Evolutionary conservation across 495 filamentous ascomycete genomes (phyloP).

Genomic region (Eremomyces bilateralis): DNA sequence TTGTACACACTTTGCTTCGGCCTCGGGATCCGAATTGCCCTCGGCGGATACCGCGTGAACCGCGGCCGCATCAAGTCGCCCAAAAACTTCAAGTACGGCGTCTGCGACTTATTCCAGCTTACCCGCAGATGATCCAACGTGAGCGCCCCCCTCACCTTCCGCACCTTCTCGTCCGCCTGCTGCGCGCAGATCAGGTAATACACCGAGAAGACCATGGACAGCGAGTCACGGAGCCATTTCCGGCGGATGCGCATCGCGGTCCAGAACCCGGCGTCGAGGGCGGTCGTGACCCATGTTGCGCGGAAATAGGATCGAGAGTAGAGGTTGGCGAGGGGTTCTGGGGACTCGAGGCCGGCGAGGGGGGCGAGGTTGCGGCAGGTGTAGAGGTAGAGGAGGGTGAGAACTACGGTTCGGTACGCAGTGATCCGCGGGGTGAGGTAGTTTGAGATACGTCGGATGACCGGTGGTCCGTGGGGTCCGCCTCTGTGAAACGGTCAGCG

Average conservation of each 20-base stretch:
- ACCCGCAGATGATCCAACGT: conserved; percentile 83
- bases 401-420: conserved; percentile 69
- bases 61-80: conserved; percentile 53
- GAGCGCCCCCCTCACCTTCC: conserved; percentile 63
- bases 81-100: conserved; percentile 55
- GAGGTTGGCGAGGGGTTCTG: conserved; percentile 83
- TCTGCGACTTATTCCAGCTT: conserved; percentile 85
- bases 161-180: conserved; percentile 86
- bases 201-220: conserved; percentile 56
- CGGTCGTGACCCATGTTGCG: conserved; percentile 92
- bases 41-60: conserved; percentile 53
- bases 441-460: conserved; percentile 48
- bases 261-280: conserved; percentile 92
- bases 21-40: conserved; percentile 63
- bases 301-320: conserved; percentile 91
- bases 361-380: conserved; percentile 80
- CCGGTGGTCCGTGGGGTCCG: conserved; percentile 67
- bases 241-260: conserved; percentile 78
- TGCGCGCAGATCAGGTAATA: conserved; percentile 91
- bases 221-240: conserved; percentile 64
- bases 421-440: conserved; percentile 48
- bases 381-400: conserved; percentile 83
- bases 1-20: conserved; percentile 57
- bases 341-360: conserved; percentile 72
- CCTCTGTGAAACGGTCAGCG: conserved; percentile 30